Percentiles rank a stretch among this genome's conserved stretches.
phyloP scores from a whole-genome alignment of 2,329 filamentous ascomycete species.

The Pseudohalonectria lignicola region DNA sequence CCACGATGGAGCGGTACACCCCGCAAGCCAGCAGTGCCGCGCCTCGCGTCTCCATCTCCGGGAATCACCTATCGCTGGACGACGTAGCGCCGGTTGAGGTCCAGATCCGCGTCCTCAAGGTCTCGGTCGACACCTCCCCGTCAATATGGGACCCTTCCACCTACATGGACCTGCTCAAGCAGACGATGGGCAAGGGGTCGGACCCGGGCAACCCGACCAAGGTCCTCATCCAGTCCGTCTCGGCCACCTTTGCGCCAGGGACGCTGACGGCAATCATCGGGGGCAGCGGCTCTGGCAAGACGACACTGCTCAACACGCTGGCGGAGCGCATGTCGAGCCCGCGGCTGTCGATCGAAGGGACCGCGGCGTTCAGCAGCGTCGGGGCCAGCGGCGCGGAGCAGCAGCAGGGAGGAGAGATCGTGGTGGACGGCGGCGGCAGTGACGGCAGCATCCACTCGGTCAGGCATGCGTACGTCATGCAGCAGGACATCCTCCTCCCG shows the following conservation, averaged over 20 bases:
- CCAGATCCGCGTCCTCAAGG: slow-evolving; percentile 39
- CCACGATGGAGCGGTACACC: slow-evolving; percentile 11
- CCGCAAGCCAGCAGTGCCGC: slow-evolving; percentile 3
- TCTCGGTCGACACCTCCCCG: slow-evolving; percentile 48
- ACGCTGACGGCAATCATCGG: slow-evolving; percentile 73
- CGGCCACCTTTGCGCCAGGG: slow-evolving; percentile 52
- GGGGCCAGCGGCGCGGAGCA: slow-evolving; percentile 38
- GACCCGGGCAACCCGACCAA: slow-evolving; percentile 26
- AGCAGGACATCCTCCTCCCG: slow-evolving; percentile 64
- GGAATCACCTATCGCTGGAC: slow-evolving; percentile 28
- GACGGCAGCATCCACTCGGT: slow-evolving; percentile 35
- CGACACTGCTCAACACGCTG: slow-evolving; percentile 64
- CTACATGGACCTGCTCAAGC: slow-evolving; percentile 27
- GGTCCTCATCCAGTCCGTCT: slow-evolving; percentile 50
- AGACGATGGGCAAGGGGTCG: slow-evolving; percentile 16
- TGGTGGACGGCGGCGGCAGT: slow-evolving; percentile 66
- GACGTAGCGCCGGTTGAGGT: slow-evolving; percentile 46
- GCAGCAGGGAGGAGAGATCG: slow-evolving; percentile 60
- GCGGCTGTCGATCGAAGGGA: slow-evolving; percentile 45
- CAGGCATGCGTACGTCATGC: slow-evolving; percentile 49
- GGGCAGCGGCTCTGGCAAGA: slow-evolving; percentile 73
- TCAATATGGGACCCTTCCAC: slow-evolving; percentile 37
- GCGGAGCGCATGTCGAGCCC: slow-evolving; percentile 42
- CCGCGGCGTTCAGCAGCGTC: slow-evolving; percentile 40
- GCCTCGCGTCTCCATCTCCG: no score